phyloP scores from a whole-genome alignment of 352 stramenopile species.

The Globisporangium takayamanum region DNA sequence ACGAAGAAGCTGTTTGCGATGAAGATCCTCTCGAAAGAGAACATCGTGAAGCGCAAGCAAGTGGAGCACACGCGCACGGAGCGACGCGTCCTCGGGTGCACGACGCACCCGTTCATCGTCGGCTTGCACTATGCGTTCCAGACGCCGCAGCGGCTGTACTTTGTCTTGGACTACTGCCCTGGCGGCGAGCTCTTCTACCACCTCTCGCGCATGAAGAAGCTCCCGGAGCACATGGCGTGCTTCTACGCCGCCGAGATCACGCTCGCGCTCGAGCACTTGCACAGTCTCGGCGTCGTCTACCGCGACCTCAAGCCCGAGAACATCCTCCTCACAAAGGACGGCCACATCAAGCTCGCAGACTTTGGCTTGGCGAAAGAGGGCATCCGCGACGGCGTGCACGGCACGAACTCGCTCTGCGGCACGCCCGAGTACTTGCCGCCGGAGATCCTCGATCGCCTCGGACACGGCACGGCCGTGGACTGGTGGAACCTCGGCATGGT shows the following conservation, averaged over 20 bases:
- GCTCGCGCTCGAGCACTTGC: constrained; percentile 92
- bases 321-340: constrained; percentile 78
- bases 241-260: constrained; percentile 89
- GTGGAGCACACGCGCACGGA: constrained; percentile 87
- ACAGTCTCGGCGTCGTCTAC: constrained; percentile 93
- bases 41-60: constrained; percentile 87
- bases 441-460: constrained; percentile 73
- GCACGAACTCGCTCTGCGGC: constrained; percentile 78
- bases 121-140: constrained; percentile 85
- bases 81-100: constrained; percentile 75
- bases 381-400: constrained; percentile 54
- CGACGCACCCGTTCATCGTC: constrained; percentile 86
- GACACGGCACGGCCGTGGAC: constrained; percentile 81
- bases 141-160: constrained; percentile 91
- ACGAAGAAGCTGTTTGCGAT: constrained; percentile 88
- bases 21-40: constrained; percentile 90
- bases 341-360: constrained; percentile 87
- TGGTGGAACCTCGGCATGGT: constrained; percentile 90
- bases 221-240: constrained; percentile 83
- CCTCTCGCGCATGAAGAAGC: constrained; percentile 79
- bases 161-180: constrained; percentile 95
- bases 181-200: too few species aligned
- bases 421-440: constrained; percentile 87
- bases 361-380: constrained; percentile 82
- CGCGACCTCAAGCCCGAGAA: constrained; percentile 96